These are phyloP conservation scores for Colletotrichum melonis DNA, from an alignment of 2,329 filamentous ascomycete species.

Conservation along the genomic window DNA sequence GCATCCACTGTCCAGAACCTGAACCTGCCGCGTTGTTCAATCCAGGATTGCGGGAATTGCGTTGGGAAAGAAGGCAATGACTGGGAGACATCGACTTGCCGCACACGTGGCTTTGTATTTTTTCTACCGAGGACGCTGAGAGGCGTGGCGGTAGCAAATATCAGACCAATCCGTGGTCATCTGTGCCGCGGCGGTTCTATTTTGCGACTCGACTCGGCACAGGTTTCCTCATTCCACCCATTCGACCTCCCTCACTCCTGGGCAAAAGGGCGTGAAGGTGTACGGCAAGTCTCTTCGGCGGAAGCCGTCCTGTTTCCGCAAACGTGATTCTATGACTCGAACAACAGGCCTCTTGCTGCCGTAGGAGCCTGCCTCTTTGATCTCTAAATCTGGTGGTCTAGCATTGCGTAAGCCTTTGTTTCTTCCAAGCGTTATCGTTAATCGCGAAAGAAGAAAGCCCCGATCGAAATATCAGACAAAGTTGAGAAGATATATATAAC, in stretches of 20 bases:
- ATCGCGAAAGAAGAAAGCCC: background rate
- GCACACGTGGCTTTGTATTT: constrained; percentile 7
- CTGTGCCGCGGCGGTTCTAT: background rate
- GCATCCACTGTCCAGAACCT: background rate
- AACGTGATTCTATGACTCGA: background rate
- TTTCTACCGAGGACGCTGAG: constrained; percentile 12
- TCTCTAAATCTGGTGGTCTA: background rate
- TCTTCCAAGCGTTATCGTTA: background rate
- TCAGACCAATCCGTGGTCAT: background rate
- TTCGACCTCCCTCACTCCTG: background rate
- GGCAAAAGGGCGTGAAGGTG: background rate
- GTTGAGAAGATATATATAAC: constrained; percentile 73
- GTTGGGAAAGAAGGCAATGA: background rate
- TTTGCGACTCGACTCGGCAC: constrained; percentile 13
- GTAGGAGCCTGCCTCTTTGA: background rate
- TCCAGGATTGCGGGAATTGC: background rate
- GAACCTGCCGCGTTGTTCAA: background rate
- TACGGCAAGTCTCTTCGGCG: background rate
- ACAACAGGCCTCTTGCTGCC: background rate
- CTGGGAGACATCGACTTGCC: constrained; percentile 17
- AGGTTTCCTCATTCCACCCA: constrained; percentile 3
- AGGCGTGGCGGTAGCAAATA: background rate
- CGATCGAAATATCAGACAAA: constrained; percentile 60
- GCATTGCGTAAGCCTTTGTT: background rate
- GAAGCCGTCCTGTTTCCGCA: background rate